Base-by-base conservation (phyloP, 768 basidiomycete species). In the Cystofilobasidium capitatum region DNA sequence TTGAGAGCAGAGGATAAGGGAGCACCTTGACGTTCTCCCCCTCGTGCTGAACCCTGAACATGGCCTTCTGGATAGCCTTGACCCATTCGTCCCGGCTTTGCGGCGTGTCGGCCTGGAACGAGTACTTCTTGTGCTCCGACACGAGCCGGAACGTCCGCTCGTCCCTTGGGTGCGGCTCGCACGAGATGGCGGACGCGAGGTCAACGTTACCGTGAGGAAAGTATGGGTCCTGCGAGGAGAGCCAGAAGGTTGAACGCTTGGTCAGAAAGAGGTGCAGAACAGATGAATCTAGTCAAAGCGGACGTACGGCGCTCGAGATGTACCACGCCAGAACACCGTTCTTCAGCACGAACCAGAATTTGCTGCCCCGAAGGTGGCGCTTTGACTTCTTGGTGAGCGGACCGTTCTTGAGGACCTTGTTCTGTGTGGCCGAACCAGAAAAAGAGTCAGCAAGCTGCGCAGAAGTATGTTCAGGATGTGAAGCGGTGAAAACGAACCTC, bases 291-390 rank as follows among this genome's bases (percentile, higher is more conserved):
- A n/a, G n/a, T n/a, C n/a, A n/a, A n/a, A n/a, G n/a, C n/a, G n/a
- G 24, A 75, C 81, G 79, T 77, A 91, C 92, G 65, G 90, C 86
- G 65, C 92, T 91, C 9, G 89, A 90, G 70, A 91, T 88, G 76
- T 90, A 98, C 96, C 96, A 99, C 22, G 91, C 92, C 33, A 99
- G 80, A 0, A 91, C 89, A 73, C 93, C 91, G 70, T 97, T 94
- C 83, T 90, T 92, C 58, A 99, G 81, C 1, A 94, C 83, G 72
- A 97, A 93, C 96, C 96, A 98, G 76, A 91, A 91, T 75, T 88
- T 91, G 87, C 89, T 93, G 26, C 91, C 85, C 24, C 62, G 36
- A 73, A 91, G 94, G 12, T 91, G 93, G 63, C 89, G 83, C 64
- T 86, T 85, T 0, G 91, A 85, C 74, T 87, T 90, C 81, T 94